Evolutionary conservation across 768 basidiomycete genomes (phyloP).

Genomic region (Dictyophora rubrovolvata): DNA sequence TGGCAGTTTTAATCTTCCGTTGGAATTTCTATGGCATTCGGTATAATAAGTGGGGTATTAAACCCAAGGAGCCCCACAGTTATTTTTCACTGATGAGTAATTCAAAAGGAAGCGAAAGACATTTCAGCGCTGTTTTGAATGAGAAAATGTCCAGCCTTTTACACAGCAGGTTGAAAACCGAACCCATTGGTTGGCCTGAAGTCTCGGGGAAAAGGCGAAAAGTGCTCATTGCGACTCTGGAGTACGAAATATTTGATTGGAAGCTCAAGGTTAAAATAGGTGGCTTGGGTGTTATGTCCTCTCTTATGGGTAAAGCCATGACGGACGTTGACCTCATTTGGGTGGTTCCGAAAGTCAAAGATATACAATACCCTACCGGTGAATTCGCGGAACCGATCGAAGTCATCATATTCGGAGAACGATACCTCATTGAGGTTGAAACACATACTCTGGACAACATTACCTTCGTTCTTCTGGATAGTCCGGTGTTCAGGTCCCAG

Average conservation of each 20-base stretch:
- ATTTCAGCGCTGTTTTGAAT: conserved; percentile 40
- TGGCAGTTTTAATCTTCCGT: conserved; percentile 84
- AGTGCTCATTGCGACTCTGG: conserved; percentile 84
- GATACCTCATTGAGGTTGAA: conserved; percentile 92
- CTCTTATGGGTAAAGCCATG: conserved; percentile 97
- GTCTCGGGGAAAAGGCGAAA: conserved; percentile 84
- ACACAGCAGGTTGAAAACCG: conserved; percentile 46
- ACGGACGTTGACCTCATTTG: conserved; percentile 91
- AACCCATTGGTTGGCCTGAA: conserved; percentile 95
- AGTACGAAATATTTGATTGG: conserved; percentile 97
- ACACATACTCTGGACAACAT: conserved; percentile 91
- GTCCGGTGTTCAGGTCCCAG: conserved; percentile 93
- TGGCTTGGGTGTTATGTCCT: conserved; percentile 96
- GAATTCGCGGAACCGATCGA: conserved; percentile 91
- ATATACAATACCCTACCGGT: conserved; percentile 84
- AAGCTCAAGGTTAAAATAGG: conserved; percentile 97
- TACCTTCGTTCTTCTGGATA: conserved; percentile 88
- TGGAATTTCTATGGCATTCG: conserved; percentile 95
- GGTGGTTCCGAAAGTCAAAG: conserved; percentile 93
- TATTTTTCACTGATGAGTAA: conserved; percentile 84
- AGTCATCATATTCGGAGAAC: conserved; percentile 92
- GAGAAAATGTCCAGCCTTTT: conserved; percentile 56
- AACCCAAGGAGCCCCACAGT: conserved; percentile 57
- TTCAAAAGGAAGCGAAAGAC: conserved; percentile 62
- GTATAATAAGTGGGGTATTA: conserved; percentile 85